Evolutionary conservation across 2,329 filamentous ascomycete genomes (phyloP).

Genomic region (Colletotrichum zoysiae): DNA sequence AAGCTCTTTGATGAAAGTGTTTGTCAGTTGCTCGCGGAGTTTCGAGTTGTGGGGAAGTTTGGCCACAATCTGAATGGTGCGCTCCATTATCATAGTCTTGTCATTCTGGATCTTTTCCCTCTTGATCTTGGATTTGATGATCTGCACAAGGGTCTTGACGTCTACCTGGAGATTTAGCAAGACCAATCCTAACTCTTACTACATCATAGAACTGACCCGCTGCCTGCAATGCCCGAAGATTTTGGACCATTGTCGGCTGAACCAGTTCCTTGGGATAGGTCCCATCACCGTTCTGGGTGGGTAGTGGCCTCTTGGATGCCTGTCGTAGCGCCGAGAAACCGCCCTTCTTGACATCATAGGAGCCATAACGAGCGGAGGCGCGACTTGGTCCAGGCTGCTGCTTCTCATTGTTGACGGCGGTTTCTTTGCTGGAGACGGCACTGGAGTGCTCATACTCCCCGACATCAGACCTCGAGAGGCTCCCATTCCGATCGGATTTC

Average conservation of each 20-base stretch:
- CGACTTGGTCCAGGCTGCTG: conserved; percentile 9
- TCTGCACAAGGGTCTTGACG: conserved; percentile 70
- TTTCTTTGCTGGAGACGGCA: background rate
- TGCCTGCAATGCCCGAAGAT: conserved; percentile 67
- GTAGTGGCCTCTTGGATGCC: conserved; percentile 71
- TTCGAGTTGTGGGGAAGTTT: conserved; percentile 73
- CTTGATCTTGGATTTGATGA: conserved; percentile 73
- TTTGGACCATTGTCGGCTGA: conserved; percentile 65
- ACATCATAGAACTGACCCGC: conserved; percentile 52
- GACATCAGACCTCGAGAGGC: conserved; percentile 6
- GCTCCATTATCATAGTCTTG: conserved; percentile 83
- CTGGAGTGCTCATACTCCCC: conserved; percentile 16
- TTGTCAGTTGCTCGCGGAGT: conserved; percentile 72
- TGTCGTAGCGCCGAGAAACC: conserved; percentile 51
- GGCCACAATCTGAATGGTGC: conserved; percentile 77
- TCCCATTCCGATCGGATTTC: conserved; percentile 26
- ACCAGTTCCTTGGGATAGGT: conserved; percentile 64
- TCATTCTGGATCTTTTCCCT: conserved; percentile 76
- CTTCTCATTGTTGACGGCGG: background rate
- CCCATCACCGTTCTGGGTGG: conserved; percentile 73
- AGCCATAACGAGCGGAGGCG: conserved; percentile 27
- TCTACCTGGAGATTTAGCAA: conserved; percentile 58
- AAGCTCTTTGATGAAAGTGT: conserved; percentile 75
- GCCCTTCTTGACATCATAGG: conserved; percentile 28
- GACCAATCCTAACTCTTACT: rapidly evolving